Evolutionary conservation across 306 rosid genomes (phyloP).

Genomic region (Lupinus albus): DNA sequence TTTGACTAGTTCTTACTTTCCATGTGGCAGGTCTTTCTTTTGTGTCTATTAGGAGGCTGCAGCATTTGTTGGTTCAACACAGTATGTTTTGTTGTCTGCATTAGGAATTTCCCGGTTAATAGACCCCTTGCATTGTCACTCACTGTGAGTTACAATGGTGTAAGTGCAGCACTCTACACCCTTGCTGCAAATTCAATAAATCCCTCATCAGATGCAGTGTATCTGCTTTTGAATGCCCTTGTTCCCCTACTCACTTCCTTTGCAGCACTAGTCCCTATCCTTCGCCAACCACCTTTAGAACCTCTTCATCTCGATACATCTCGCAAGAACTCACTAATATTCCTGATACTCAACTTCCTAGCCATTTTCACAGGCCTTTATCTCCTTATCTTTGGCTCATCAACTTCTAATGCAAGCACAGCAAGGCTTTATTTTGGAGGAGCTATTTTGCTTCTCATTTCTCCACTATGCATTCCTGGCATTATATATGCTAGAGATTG

Average conservation of each 20-base stretch:
- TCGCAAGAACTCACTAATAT: conserved; percentile 68
- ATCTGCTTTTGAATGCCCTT: conserved; percentile 73
- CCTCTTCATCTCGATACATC: conserved; percentile 66
- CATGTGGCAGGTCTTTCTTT: conserved; percentile 67
- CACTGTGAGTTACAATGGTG: conserved; percentile 93
- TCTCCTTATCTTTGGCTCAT: conserved; percentile 71
- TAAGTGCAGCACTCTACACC: conserved; percentile 93
- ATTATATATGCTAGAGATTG: conserved; percentile 72
- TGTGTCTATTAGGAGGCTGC: conserved; percentile 78
- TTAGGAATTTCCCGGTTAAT: conserved; percentile 75
- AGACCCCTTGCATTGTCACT: conserved; percentile 85
- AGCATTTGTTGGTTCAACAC: conserved; percentile 99
- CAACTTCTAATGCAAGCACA: conserved; percentile 45
- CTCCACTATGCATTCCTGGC: conserved; percentile 78
- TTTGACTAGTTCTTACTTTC: conserved; percentile 36
- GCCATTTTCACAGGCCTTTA: conserved; percentile 80
- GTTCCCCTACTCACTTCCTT: conserved; percentile 69
- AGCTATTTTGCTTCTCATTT: conserved; percentile 66
- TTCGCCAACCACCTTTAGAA: conserved; percentile 74
- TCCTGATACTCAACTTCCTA: conserved; percentile 67
- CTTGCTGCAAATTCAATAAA: conserved; percentile 78
- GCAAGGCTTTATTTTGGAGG: conserved; percentile 64
- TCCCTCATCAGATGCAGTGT: conserved; percentile 60
- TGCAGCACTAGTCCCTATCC: conserved; percentile 68
- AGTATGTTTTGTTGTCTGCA: conserved; percentile 91